A percentile compares a stretch with the other conserved stretches of the same genome.
Conservation (phyloP, 495 filamentous ascomycete genomes). For the Aspergillus nanangensis region DNA sequence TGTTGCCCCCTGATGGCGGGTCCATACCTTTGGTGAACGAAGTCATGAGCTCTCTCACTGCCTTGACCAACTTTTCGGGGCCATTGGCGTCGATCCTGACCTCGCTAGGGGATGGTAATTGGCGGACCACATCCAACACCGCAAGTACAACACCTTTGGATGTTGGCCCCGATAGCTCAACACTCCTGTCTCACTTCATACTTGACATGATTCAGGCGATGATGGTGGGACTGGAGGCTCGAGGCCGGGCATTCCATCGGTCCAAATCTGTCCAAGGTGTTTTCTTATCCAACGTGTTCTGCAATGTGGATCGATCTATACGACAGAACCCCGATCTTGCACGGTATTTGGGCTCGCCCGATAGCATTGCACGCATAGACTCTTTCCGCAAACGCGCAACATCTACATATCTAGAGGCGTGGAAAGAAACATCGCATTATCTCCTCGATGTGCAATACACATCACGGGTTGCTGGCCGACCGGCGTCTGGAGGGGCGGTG, state of each 20-base stretch:
- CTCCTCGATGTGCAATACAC: conserved; percentile 93
- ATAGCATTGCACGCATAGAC: conserved; percentile 63
- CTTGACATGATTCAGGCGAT: conserved; percentile 79
- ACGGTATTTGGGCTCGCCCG: conserved; percentile 60
- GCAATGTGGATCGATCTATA: conserved; percentile 81
- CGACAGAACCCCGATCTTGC: conserved; percentile 68
- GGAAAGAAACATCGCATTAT: conserved; percentile 79
- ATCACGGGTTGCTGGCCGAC: conserved; percentile 55
- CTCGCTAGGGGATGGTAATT: conserved; percentile 89
- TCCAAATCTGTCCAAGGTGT: conserved; percentile 77
- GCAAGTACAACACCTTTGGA: conserved; percentile 73
- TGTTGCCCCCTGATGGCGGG: conserved; percentile 75
- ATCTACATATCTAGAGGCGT: conserved; percentile 77
- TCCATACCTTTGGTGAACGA: conserved; percentile 74
- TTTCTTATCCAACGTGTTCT: conserved; percentile 86
- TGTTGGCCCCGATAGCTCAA: conserved; percentile 81
- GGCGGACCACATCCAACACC: conserved; percentile 55
- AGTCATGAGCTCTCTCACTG: conserved; percentile 81
- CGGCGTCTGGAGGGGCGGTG: conserved; percentile 61
- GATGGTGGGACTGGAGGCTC: conserved; percentile 71
- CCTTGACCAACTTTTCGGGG: conserved; percentile 81
- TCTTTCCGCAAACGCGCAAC: conserved; percentile 82
- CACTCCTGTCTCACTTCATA: conserved; percentile 85
- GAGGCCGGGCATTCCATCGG: conserved; percentile 68
- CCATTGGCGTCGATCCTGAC: conserved; percentile 86